Evolutionary conservation across 768 basidiomycete species (phyloP).

Genomic region (Candolleomyces aberdarensis): DNA sequence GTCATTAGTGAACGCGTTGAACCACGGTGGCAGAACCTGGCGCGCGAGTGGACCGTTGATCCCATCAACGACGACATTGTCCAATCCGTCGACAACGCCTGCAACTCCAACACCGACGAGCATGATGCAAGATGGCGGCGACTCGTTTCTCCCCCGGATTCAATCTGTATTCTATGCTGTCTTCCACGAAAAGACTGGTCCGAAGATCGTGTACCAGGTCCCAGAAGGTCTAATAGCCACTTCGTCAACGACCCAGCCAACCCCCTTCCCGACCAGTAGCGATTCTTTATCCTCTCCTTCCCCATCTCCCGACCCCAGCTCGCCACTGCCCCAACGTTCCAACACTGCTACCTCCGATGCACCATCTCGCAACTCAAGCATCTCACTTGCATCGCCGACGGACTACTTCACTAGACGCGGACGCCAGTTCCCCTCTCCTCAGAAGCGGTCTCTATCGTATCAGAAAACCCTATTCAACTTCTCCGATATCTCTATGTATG

Average conservation of each 20-base stretch:
- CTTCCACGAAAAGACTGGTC: conserved; percentile 83
- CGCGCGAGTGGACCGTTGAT: too few species aligned
- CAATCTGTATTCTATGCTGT: conserved; percentile 92
- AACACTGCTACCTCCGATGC: conserved; percentile 20
- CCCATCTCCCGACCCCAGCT: conserved; percentile 33
- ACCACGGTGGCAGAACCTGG: not conserved
- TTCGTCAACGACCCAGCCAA: conserved; percentile 29
- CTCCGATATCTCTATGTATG: conserved; percentile 87
- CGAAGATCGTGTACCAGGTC: conserved; percentile 90
- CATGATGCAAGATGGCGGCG: conserved; percentile 34
- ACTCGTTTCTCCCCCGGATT: conserved; percentile 76
- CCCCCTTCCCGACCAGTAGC: conserved; percentile 16
- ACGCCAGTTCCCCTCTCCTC: conserved; percentile 38
- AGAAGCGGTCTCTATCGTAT: conserved; percentile 48
- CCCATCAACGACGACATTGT: too few species aligned
- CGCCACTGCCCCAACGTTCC: conserved; percentile 13
- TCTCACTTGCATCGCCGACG: conserved; percentile 45
- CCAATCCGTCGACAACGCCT: not conserved
- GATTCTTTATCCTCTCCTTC: conserved; percentile 34
- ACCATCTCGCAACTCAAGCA: conserved; percentile 50
- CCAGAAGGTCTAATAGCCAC: conserved; percentile 83
- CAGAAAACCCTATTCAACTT: conserved; percentile 77
- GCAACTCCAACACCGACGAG: not conserved
- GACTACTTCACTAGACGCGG: conserved; percentile 43
- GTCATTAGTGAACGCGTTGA: not conserved